Base-by-base conservation (phyloP, 1,139 yeast genomes). In the Geotrichum australiense region DNA sequence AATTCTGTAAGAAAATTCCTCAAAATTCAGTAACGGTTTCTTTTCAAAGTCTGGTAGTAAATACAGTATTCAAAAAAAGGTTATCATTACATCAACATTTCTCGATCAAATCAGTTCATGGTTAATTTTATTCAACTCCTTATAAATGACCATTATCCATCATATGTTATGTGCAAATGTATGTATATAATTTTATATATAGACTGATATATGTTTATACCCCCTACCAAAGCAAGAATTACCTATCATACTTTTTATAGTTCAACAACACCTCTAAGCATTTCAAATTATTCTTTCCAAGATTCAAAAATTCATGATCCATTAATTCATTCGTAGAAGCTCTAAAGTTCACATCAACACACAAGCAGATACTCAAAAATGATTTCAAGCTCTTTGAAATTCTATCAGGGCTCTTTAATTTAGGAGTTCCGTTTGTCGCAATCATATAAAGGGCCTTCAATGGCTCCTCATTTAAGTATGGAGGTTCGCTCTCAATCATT, bases 401-500 rank as follows among this genome's bases (percentile, higher is more conserved):
- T 41, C 69, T 63, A 50, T 85, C 96, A 2, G 98, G 96, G 50
- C 81, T 74, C 65, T 86, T 89, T 55, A 91, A 70, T 62, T 87
- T 87, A 31, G 98, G 98, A 1, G 98, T 91, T 47, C 98, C 98
- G 58, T 87, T 89, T 1, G 96, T 85, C 11, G 96, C 97, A 68
- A 91, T 91, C 56, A 91, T 67, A 62, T 86, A 91, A 45, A 85
- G 67, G 0, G 94, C 94, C 61, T 80, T 82, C 56, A 85, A 68
- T 10, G 97, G 98, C 62, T 89, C 96, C 62, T 91, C 98, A 60
- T 91, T 91, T 59, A 91, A 70, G 59, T 91, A 91, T 23, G 98
- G 98, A 7, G 98, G 98, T 60, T 91, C 98, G 19, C 95, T 93
- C 65, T 91, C 98, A 51, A 91, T 82, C 97, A 91, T 89, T 65